phyloP scores from a whole-genome alignment of 179 eudicot species.

The Patellifolia procumbens region DNA sequence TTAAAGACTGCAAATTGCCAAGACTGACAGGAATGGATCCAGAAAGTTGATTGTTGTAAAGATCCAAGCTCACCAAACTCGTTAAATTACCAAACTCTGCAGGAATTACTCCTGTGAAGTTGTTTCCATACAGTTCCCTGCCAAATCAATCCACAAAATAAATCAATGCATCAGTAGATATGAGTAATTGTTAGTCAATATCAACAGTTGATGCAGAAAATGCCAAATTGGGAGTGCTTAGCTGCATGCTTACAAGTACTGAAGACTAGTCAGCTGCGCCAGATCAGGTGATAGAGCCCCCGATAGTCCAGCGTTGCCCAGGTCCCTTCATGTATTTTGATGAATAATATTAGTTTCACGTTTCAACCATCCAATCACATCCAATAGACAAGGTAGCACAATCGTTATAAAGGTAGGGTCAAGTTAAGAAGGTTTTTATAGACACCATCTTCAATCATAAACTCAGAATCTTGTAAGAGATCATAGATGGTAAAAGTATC shows the following conservation, averaged over 20 bases:
- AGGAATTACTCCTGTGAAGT: constrained; percentile 35
- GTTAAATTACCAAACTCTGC: constrained; percentile 28
- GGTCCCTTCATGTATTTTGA: constrained; percentile 31
- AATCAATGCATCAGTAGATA: neutral
- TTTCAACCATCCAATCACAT: neutral
- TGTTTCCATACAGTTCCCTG: constrained; percentile 36
- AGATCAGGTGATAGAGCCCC: constrained; percentile 40
- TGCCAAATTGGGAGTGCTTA: no score
- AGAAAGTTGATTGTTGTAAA: constrained; percentile 30
- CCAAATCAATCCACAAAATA: neutral
- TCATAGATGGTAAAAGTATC: no score
- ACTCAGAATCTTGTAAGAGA: no score
- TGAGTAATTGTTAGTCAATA: neutral
- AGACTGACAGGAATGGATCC: constrained; percentile 32
- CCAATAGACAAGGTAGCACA: no score
- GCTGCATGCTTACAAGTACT: constrained; percentile 32
- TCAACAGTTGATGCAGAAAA: neutral
- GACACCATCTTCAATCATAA: no score
- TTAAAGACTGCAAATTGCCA: constrained; percentile 30
- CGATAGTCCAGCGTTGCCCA: constrained; percentile 40
- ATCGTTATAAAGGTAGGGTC: no score
- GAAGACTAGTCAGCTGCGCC: constrained; percentile 33
- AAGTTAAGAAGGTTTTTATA: no score
- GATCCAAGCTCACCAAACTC: constrained; percentile 32
- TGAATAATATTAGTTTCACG: neutral